phyloP scores from a whole-genome alignment of 805 yeast species.

The Naumovozyma dairenensis region DNA sequence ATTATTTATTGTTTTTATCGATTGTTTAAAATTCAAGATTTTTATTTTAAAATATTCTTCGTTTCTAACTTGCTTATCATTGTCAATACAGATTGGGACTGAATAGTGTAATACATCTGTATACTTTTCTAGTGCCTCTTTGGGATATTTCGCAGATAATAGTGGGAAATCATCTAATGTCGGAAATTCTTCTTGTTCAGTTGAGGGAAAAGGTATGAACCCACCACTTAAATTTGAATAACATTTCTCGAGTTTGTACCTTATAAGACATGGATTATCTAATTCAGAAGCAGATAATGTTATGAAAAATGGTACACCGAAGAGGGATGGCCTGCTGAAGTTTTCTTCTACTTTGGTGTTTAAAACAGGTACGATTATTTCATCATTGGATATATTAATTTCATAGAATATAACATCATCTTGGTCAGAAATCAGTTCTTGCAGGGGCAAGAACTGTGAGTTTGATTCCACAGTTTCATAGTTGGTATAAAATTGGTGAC shows the following conservation, averaged over 20 bases:
- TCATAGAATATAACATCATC: slow-evolving; percentile 67
- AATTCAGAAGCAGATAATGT: slow-evolving; percentile 44
- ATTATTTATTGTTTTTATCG: no score
- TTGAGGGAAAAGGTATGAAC: slow-evolving; percentile 20
- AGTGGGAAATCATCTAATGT: slow-evolving; percentile 31
- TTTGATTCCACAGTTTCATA: slow-evolving; percentile 52
- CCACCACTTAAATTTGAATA: slow-evolving; percentile 41
- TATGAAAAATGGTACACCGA: slow-evolving; percentile 73
- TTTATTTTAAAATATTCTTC: no score
- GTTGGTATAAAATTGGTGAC: slow-evolving; percentile 56
- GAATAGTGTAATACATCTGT: slow-evolving; percentile 13
- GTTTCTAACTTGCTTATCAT: no score
- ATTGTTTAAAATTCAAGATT: no score
- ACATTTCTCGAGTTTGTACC: slow-evolving; percentile 44
- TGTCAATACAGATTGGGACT: slow-evolving; percentile 5
- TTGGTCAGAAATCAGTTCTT: slow-evolving; percentile 50
- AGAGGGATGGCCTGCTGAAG: slow-evolving; percentile 36
- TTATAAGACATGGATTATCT: slow-evolving; percentile 46
- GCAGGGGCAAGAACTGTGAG: slow-evolving; percentile 47
- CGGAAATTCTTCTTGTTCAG: slow-evolving; percentile 4
- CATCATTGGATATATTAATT: slow-evolving; percentile 32
- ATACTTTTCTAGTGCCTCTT: slow-evolving; percentile 15
- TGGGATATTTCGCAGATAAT: slow-evolving; percentile 16
- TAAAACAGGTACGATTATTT: slow-evolving; percentile 52
- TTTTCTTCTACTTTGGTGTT: slow-evolving; percentile 35